Evolutionary conservation across 2,329 filamentous ascomycete genomes (phyloP), one percentile per base, ranked within the genome.

Genomic region (Aspergillus costaricaensis): DNA sequence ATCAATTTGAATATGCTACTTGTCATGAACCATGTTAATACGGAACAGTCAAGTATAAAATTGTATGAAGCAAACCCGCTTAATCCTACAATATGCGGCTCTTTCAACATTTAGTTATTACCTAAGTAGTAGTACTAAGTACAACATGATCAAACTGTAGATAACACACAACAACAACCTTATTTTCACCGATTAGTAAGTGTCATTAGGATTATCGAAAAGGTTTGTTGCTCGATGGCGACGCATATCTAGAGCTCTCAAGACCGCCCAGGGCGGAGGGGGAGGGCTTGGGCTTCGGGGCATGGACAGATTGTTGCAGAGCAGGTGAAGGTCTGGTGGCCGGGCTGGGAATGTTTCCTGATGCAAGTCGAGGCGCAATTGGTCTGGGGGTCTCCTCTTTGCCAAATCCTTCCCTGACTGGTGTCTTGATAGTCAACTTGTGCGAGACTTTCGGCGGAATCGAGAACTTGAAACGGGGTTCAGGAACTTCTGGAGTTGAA

Each of bases 301-400:
- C 64, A 32, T 67, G 60, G 0, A 67, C 61, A 6, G 65, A 67
- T 15, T 58, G 51, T 25, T 61, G 55, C n/a, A 68, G 17, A 14
- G 23, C 53, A 47, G 39, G 10, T 12, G 53, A 47, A n/a, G 53
- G 39, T 21, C 32, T n/a, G 12, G 14, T 14, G 23, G n/a, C 5
- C 14, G 47, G 47, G 15, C 32, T 44, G 17, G 41, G n/a, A 10
- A 17, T 30, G 9, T 17, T 30, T 19, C 30, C 47, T n/a, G 15
- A 25, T 5, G 15, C 25, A 30, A 36, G 32, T 2, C 32, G 32
- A 6, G 32, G 32, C 10, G 32, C 32, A 14, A 14, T 12, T 36
- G 32, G 32, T 14, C 32, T 12, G 32, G 32, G 32, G 32, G 12
- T 36, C 12, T 50, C 47, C 17, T 30, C 25, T 9, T 27, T 10